A percentile compares a stretch with the other conserved stretches of the same genome.
These are phyloP conservation scores for Chenopodium quinoa DNA, from an alignment of 148 eudicot species.

Conservation along the genomic window DNA sequence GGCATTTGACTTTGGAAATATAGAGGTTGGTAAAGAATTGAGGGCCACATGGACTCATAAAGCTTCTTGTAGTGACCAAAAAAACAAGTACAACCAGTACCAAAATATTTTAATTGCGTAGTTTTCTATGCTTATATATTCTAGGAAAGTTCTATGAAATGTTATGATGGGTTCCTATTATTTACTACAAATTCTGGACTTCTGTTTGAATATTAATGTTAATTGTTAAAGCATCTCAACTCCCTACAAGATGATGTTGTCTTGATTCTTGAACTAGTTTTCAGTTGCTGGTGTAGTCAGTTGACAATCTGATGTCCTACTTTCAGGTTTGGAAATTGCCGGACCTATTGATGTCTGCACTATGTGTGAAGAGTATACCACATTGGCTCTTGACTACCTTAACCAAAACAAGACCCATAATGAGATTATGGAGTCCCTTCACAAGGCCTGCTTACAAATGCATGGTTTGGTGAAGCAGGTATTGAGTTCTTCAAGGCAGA, in stretches of 20 bases:
- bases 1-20: background rate
- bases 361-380: constrained; percentile 70
- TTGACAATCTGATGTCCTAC: background rate
- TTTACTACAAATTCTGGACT: background rate
- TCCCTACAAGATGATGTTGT: background rate
- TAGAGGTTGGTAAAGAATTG: background rate
- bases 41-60: background rate
- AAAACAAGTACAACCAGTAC: background rate
- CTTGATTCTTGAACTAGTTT: background rate
- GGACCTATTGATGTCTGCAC: constrained; percentile 43
- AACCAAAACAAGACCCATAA: constrained; percentile 59
- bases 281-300: background rate
- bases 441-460: constrained; percentile 58
- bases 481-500: constrained; percentile 5
- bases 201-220: background rate
- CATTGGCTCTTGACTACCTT: constrained; percentile 57
- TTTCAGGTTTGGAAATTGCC: constrained; percentile 28
- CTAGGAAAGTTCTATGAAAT: background rate
- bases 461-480: constrained; percentile 56
- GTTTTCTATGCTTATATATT: background rate
- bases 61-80: background rate
- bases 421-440: constrained; percentile 59
- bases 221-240: background rate
- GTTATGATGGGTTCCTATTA: background rate
- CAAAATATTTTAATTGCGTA: background rate